Evolutionary conservation across 2,329 filamentous ascomycete species (phyloP).

Genomic region (Exserohilum rostratum): DNA sequence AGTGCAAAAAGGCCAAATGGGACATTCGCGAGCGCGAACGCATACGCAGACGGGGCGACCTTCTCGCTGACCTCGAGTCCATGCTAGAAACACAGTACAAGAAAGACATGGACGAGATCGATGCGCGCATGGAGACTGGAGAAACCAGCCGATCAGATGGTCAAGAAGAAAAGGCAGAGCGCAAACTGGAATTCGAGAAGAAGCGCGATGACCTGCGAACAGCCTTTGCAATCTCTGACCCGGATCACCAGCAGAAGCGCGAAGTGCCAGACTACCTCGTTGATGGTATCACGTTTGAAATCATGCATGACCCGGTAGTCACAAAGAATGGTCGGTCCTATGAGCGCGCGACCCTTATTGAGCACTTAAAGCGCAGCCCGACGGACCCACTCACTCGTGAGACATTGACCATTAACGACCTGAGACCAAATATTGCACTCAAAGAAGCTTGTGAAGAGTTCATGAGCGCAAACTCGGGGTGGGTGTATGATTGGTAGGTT

Average conservation of each 20-base stretch:
- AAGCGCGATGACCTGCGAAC: conserved; percentile 54
- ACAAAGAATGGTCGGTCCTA: conserved; percentile 90
- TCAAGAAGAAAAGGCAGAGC: conserved; percentile 55
- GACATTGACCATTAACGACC: conserved; percentile 68
- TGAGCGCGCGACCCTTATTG: conserved; percentile 82
- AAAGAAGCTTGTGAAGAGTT: conserved; percentile 86
- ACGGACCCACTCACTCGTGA: conserved; percentile 87
- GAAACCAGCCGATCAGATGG: conserved; percentile 54
- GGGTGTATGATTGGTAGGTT: conserved; percentile 85
- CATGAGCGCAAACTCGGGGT: conserved; percentile 77
- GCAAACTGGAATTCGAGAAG: conserved; percentile 48
- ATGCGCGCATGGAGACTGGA: conserved; percentile 41
- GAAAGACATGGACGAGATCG: conserved; percentile 47
- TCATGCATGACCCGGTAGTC: conserved; percentile 73
- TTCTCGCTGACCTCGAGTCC: conserved; percentile 66
- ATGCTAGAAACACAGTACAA: conserved; percentile 45
- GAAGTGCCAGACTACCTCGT: conserved; percentile 77
- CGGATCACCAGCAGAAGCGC: conserved; percentile 49
- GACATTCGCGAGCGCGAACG: conserved; percentile 72
- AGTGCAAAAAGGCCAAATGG: conserved; percentile 87
- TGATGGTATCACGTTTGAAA: conserved; percentile 75
- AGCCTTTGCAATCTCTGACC: conserved; percentile 56
- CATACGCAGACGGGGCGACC: conserved; percentile 59
- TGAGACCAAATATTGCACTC: conserved; percentile 81
- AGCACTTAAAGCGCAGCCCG: conserved; percentile 76